Evolutionary conservation across 768 basidiomycete species (phyloP), one percentile per base, ranked within the genome.

Genomic region (Boletus vermiculosoides): DNA sequence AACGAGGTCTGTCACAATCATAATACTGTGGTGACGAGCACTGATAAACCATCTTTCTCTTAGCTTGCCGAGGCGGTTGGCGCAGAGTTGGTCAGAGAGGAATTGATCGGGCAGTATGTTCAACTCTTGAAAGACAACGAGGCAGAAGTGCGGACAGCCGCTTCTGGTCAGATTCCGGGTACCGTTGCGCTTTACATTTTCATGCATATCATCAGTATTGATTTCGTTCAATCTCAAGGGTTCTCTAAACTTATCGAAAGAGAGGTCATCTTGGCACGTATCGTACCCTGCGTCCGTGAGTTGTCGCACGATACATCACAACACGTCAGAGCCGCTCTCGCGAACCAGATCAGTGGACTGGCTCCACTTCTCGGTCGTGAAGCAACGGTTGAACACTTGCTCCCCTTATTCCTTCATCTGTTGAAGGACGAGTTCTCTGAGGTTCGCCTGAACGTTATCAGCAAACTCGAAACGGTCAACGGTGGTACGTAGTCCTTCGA

Each of bases 341-440:
- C 93, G 18, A 94, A 85, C 63, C 94, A 98, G 70, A 97, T 99
- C 66, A 94, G 88, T 62, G 97, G 97, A 22, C 84, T 99, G 50
- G 95, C 96, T 5, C 96, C 97, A 46, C 80, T 98, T 39, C 83
- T 98, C 20, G 94, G 92, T 64, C 91, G 90, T 61, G 93, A 95
- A 54, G 82, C 94, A 2, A 99, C 97, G 11, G 90, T 95, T 66
- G 95, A 99, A 71, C 88, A 99, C 69, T 82, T 98, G n/a, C 80
- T 98, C 18, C 97, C 95, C 13, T 80, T 98, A 22, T 99, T 98
- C 84, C 80, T 99, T 45, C 94, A 94, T 66, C 81, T 99, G 45
- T 78, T 99, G 52, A 99, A 98, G 76, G 97, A 99, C 66, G 97
- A 99, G 67, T 98, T 98, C 79, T 93, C 95, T 5, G 97, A 99